phyloP scores from a whole-genome alignment of 1,284 basidiomycete species.

The Polyporus tsugae region DNA sequence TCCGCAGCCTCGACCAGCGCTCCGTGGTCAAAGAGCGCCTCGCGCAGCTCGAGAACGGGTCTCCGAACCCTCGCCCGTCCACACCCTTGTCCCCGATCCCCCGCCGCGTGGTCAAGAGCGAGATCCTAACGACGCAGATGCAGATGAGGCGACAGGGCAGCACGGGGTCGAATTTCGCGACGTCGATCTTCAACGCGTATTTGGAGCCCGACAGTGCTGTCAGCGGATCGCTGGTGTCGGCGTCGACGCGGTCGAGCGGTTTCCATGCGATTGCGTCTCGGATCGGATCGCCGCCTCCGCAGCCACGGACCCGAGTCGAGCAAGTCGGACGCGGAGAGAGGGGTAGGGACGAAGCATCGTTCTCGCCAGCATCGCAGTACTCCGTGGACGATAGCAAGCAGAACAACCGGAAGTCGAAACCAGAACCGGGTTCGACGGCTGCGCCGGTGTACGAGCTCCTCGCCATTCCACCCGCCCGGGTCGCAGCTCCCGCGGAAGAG shows the following conservation, averaged over 20 bases:
- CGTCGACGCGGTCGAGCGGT: slow-evolving; percentile 33
- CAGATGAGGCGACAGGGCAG: slow-evolving; percentile 31
- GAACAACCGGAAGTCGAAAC: not conserved
- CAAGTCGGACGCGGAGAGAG: not conserved
- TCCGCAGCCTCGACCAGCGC: slow-evolving; percentile 55
- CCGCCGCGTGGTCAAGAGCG: slow-evolving; percentile 17
- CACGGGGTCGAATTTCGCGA: slow-evolving; percentile 24
- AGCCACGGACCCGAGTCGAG: not conserved
- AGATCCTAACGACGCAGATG: slow-evolving; percentile 4
- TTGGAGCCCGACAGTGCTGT: slow-evolving; percentile 12
- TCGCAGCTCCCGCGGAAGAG: not conserved
- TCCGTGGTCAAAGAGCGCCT: slow-evolving; percentile 63
- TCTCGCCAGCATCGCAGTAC: slow-evolving; percentile 38
- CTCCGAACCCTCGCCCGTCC: slow-evolving; percentile 22
- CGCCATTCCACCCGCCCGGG: slow-evolving; percentile 9
- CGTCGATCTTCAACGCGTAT: slow-evolving; percentile 38
- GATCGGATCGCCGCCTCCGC: slow-evolving; percentile 25
- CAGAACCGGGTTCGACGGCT: not conserved
- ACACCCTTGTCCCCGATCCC: slow-evolving; percentile 23
- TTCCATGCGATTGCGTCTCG: slow-evolving; percentile 31
- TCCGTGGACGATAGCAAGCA: slow-evolving; percentile 30
- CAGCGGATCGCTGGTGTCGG: slow-evolving; percentile 18
- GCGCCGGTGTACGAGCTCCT: not conserved
- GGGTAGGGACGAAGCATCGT: slow-evolving; percentile 10
- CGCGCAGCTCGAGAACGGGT: slow-evolving; percentile 50